Percentiles rank a stretch among this genome's conserved stretches.
Evolutionary conservation across 257 asterid genomes (phyloP).

Genomic region (Solanum virginianum): DNA sequence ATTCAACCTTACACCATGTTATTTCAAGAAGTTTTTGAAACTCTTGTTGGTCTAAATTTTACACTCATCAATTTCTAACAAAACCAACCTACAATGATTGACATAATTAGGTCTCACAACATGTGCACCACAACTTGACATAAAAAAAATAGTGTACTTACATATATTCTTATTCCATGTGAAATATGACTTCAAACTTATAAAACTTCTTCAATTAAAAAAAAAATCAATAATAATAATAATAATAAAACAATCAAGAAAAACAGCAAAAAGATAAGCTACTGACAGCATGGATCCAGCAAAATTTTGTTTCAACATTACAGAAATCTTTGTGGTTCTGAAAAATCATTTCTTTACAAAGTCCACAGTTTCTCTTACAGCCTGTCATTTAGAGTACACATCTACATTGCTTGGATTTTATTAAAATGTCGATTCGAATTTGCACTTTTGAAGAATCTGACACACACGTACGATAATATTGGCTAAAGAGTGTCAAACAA

Average conservation of each 20-base stretch:
- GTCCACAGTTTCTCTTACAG: neutral
- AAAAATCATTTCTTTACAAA: neutral
- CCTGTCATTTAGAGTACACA: neutral
- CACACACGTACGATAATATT: neutral
- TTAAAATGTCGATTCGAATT: neutral
- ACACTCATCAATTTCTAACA: neutral
- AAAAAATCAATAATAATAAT: neutral
- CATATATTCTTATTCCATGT: neutral
- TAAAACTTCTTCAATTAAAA: neutral
- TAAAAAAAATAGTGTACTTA: neutral
- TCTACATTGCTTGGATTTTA: too few species aligned
- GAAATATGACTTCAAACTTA: neutral
- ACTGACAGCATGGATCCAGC: neutral
- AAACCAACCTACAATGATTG: neutral
- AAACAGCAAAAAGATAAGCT: neutral
- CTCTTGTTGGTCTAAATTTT: neutral
- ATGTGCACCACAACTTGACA: constrained; percentile 5
- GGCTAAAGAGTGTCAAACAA: neutral
- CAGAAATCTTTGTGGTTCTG: neutral
- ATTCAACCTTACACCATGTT: neutral
- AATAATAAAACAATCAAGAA: neutral
- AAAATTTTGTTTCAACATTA: neutral
- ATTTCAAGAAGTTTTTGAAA: neutral
- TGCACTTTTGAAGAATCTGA: neutral
- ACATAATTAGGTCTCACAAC: constrained; percentile 1